Conservation (phyloP, 495 filamentous ascomycete species). For the Neurospora terricola region DNA sequence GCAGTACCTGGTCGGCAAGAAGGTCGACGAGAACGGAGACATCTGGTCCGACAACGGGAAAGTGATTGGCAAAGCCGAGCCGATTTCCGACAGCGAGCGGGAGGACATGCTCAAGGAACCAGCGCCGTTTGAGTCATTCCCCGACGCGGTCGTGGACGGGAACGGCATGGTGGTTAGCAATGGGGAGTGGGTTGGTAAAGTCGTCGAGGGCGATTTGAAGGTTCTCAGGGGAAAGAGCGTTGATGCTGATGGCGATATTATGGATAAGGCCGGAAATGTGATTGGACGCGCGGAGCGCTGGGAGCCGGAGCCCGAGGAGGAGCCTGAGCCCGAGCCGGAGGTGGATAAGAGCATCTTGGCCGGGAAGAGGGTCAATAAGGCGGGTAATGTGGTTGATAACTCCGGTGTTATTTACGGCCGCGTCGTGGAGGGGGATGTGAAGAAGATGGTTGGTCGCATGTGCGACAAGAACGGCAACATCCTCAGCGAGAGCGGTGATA, state of each 20-base stretch:
- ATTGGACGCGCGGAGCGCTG: conserved; percentile 73
- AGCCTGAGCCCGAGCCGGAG: conserved; percentile 37
- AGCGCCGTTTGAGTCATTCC: conserved; percentile 65
- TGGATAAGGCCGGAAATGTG: conserved; percentile 69
- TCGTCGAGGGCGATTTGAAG: conserved; percentile 69
- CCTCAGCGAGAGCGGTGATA: conserved; percentile 68
- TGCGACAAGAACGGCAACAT: conserved; percentile 74
- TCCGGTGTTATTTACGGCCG: conserved; percentile 66
- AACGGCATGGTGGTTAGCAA: conserved; percentile 63
- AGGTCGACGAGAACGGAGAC: conserved; percentile 59
- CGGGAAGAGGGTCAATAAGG: conserved; percentile 79
- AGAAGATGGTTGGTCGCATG: conserved; percentile 65
- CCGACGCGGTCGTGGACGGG: conserved; percentile 56
- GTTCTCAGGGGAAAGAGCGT: conserved; percentile 65
- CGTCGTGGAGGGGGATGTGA: conserved; percentile 61
- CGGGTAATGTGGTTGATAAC: conserved; percentile 70
- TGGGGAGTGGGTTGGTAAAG: conserved; percentile 58
- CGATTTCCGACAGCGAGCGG: conserved; percentile 61
- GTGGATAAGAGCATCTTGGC: conserved; percentile 60
- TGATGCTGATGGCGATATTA: conserved; percentile 75
- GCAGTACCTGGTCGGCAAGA: conserved; percentile 57
- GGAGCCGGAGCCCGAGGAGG: conserved; percentile 53
- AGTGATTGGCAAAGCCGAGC: conserved; percentile 62
- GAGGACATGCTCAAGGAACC: conserved; percentile 51
- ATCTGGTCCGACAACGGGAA: conserved; percentile 68